Conservation (phyloP, 1,284 basidiomycete genomes). For the Puccinia hordei region DNA sequence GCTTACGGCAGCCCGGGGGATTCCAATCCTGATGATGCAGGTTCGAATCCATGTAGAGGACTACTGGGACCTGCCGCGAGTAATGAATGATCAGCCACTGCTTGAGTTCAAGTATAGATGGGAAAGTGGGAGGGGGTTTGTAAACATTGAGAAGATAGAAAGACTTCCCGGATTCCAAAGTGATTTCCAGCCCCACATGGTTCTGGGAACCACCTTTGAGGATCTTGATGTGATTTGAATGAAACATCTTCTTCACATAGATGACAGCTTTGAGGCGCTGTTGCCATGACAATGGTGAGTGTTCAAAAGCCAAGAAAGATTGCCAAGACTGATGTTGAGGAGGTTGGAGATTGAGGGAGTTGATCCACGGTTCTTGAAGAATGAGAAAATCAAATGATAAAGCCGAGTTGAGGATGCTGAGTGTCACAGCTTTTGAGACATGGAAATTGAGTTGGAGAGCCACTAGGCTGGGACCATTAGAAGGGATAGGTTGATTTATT, state of each 20-base stretch:
- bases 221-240: background rate
- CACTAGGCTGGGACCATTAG: no score
- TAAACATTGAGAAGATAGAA: background rate
- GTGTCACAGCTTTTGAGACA: background rate
- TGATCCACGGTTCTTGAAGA: background rate
- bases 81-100: background rate
- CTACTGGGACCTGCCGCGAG: background rate
- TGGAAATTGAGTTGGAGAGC: no score
- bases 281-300: background rate
- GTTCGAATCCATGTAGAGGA: background rate
- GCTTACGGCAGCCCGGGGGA: background rate
- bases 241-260: background rate
- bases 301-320: background rate
- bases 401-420: background rate
- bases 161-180: background rate
- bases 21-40: constrained; percentile 22
- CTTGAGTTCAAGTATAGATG: background rate
- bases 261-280: background rate
- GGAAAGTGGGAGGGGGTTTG: constrained; percentile 19
- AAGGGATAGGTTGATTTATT: no score
- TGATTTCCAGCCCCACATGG: background rate
- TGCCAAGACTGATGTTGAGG: background rate
- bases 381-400: background rate
- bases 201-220: background rate
- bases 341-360: background rate